Evolutionary conservation across 257 asterid species (phyloP).

Genomic region (Perilla frutescens): DNA sequence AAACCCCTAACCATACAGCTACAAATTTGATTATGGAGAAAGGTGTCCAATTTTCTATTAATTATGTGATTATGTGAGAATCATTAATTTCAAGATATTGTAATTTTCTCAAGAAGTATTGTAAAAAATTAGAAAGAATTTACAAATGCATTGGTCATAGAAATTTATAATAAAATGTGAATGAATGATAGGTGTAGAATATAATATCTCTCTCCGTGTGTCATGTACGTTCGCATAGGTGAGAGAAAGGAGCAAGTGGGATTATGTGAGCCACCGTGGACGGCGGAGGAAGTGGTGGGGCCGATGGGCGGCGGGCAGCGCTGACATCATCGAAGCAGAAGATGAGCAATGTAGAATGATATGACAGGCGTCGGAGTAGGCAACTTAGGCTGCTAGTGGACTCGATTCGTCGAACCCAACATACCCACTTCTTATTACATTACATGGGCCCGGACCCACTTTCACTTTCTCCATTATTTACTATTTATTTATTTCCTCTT

Average conservation of each 20-base stretch:
- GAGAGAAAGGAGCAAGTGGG: no score
- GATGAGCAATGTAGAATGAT: constrained; percentile 24
- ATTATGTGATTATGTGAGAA: no score
- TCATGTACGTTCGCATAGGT: not conserved
- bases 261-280: constrained; percentile 8
- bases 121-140: no score
- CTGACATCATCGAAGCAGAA: constrained; percentile 22
- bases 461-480: constrained; percentile 4
- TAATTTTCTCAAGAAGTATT: no score
- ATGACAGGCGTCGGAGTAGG: constrained; percentile 34
- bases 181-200: no score
- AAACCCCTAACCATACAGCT: no score
- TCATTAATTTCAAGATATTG: no score
- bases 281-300: constrained; percentile 53
- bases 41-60: no score
- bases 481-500: not conserved
- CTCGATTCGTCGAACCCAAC: constrained; percentile 35
- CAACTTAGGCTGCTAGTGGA: constrained; percentile 33
- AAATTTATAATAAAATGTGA: no score
- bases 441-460: constrained; percentile 42
- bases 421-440: constrained; percentile 1
- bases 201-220: no score
- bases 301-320: constrained; percentile 51
- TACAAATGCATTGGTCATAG: no score
- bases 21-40: no score